Evolutionary conservation across 2,329 filamentous ascomycete species (phyloP).

Genomic region (Xylaria sp.): DNA sequence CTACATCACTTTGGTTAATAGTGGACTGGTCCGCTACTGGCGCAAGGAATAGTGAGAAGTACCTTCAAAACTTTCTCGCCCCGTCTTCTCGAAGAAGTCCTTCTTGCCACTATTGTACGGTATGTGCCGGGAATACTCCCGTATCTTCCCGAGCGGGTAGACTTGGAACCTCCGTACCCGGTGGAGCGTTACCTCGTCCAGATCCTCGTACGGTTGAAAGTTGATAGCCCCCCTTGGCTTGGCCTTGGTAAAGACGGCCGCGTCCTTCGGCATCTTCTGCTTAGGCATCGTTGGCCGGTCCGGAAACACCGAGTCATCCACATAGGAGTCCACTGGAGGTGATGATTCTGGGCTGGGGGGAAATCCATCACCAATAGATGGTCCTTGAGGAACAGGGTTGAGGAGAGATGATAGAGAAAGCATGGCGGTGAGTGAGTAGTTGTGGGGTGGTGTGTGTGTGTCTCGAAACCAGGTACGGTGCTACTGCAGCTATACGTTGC

Average conservation of each 20-base stretch:
- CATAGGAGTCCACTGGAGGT: constrained; percentile 50
- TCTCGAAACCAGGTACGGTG: constrained; percentile 53
- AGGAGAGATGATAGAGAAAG: constrained; percentile 72
- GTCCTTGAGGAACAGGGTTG: constrained; percentile 66
- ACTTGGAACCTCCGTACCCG: constrained; percentile 73
- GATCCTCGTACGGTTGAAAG: constrained; percentile 77
- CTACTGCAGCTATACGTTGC: constrained; percentile 46
- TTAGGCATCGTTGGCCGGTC: constrained; percentile 51
- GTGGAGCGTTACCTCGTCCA: constrained; percentile 65
- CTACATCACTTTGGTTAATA: constrained; percentile 55
- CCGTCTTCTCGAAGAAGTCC: constrained; percentile 85
- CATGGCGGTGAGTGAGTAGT: constrained; percentile 59
- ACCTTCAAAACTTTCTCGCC: constrained; percentile 90
- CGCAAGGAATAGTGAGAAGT: constrained; percentile 42
- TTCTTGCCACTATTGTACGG: constrained; percentile 97
- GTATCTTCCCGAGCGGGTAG: constrained; percentile 71
- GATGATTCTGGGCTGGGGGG: constrained; percentile 54
- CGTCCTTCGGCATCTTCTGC: constrained; percentile 73
- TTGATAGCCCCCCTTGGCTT: constrained; percentile 73
- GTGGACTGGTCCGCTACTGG: constrained; percentile 1
- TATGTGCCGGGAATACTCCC: constrained; percentile 75
- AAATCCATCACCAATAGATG: constrained; percentile 53
- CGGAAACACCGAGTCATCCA: constrained; percentile 47
- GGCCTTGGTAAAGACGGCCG: constrained; percentile 68
- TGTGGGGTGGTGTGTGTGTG: constrained; percentile 44